Percentiles rank a stretch among this genome's conserved stretches.
Evolutionary conservation across 2,329 filamentous ascomycete genomes (phyloP).

Genomic region (Colletotrichum liaoningense): DNA sequence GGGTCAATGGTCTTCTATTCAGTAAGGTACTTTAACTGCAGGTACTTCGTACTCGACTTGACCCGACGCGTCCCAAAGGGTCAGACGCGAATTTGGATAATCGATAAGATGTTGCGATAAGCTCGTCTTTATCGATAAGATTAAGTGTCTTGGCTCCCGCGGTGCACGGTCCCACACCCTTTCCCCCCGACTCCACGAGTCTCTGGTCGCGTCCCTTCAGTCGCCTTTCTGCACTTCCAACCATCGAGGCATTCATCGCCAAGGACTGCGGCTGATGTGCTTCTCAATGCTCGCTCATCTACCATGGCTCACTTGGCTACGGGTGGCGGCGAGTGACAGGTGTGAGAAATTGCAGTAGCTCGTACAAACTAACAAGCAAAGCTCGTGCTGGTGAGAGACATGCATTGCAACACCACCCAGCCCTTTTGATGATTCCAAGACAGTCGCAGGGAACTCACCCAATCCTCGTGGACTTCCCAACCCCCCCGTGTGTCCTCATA

Average conservation of each 20-base stretch:
- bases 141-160: slow-evolving; percentile 3
- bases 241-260: slow-evolving; percentile 3
- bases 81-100: slow-evolving; percentile 17
- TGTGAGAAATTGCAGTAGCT: neutral
- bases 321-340: neutral
- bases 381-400: slow-evolving; percentile 17
- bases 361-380: too few species aligned
- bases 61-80: slow-evolving; percentile 13
- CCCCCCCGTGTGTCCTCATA: neutral
- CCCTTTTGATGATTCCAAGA: neutral
- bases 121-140: slow-evolving; percentile 22
- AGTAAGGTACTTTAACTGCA: too few species aligned
- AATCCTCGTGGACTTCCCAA: neutral
- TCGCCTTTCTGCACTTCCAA: slow-evolving; percentile 17
- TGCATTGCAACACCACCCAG: neutral
- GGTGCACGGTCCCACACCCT: slow-evolving; percentile 4
- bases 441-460: slow-evolving; percentile 10
- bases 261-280: neutral
- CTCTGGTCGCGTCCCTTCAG: neutral
- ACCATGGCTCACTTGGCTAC: accelerated
- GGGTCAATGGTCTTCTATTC: neutral
- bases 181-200: neutral
- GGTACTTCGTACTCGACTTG: neutral
- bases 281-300: too few species aligned
- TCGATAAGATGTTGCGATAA: slow-evolving; percentile 28